Base-by-base conservation (phyloP, 495 filamentous ascomycete genomes). In the Talaromyces ruber region DNA sequence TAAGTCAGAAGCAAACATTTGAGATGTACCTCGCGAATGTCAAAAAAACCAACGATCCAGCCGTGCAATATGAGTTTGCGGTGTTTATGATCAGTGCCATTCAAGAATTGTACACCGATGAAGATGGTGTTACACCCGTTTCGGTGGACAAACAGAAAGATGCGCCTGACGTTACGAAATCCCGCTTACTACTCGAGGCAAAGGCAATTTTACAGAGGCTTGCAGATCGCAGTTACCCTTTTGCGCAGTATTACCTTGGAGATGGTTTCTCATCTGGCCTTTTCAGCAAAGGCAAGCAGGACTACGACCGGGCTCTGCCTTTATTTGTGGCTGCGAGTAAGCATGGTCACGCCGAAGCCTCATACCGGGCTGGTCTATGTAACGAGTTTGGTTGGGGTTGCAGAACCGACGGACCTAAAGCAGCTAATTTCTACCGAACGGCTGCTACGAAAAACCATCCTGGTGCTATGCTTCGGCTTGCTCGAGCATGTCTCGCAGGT, bases 321-420 rank as follows among this genome's bases (percentile, higher is more conserved):
- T 84, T 97, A 6, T 99, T 99, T 70, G 79, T 97, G 32, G 84
- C 93, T 1, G 95, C 95, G 12, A 92, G 90, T 71, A 99, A 98
- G 76, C 95, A 97, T 72, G 95, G 94, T 30, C 94, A 99, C 70
- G 90, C 95, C 29, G 94, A 99, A 75, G 92, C 95, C 28, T 93
- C 87, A 47, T 99, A 97, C 75, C 88, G 94, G 58, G 88, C 93
- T 53, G 94, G 89, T 4, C 77, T 99, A 37, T 98, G 93, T 78
- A 97, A 96, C 74, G 94, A 99, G 70, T 98, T 97, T 74, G 95
- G 92, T 64, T 98, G 95, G 94, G 94, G 94, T 22, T 92, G 87
- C 62, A 84, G 91, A 34, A 91, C 90, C 62, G 93, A 97, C 68
- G 86, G 86, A 45, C 82, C 86, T 37, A 96, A 96, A 75, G 95